phyloP scores from a whole-genome alignment of 129 eudicot genomes.

The Arctium minus region DNA sequence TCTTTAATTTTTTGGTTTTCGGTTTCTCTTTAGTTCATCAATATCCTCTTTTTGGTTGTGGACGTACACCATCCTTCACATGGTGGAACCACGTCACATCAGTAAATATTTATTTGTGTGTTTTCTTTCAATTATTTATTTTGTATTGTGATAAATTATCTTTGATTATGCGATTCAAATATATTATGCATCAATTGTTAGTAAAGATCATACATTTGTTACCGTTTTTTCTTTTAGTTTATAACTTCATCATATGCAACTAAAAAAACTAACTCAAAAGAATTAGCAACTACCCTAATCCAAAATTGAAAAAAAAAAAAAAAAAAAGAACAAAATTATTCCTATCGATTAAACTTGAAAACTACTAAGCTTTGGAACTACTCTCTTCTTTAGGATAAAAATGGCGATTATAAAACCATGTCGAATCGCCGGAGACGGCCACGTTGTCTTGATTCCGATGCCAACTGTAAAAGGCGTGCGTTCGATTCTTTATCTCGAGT shows the following conservation, averaged over 20 bases:
- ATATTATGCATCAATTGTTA: neutral
- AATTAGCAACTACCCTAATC: neutral
- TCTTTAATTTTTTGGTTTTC: no score
- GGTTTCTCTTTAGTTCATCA: no score
- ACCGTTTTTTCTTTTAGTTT: neutral
- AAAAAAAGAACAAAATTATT: neutral
- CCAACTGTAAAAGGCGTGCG: constrained; percentile 77
- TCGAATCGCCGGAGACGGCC: constrained; percentile 46
- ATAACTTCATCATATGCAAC: neutral
- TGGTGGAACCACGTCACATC: no score
- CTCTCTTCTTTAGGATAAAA: constrained; percentile 59
- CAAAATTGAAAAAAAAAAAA: neutral
- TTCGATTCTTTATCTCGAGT: constrained; percentile 65
- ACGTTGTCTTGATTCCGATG: constrained; percentile 63
- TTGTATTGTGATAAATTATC: neutral
- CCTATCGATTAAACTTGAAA: neutral
- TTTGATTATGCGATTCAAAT: neutral
- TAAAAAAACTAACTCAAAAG: neutral
- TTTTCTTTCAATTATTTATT: no score
- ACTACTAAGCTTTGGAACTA: constrained; percentile 10
- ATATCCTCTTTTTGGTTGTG: no score
- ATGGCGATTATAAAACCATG: constrained; percentile 62
- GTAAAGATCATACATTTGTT: neutral
- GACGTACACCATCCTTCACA: no score
- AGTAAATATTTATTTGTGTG: no score